Base-by-base conservation (phyloP, 306 rosid species). In the Echinosophora koreensis region DNA sequence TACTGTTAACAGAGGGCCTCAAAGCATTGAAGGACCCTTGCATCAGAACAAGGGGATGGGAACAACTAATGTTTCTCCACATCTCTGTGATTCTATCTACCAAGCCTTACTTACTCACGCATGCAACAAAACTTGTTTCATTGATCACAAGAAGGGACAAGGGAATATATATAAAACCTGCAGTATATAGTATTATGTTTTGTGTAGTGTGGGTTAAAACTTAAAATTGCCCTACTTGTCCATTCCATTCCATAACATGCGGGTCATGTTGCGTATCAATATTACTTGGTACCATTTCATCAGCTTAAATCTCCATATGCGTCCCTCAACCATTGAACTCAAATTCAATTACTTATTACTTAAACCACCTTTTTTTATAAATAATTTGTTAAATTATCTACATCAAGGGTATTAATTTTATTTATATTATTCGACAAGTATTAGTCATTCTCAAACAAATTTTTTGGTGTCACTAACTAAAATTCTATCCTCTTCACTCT, bases 21-120 rank as follows among this genome's bases (percentile, higher is more conserved):
- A 37, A 60, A 35, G 18, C 63, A 58, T 67, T 83, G 28, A 73
- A 61, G 32, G 49, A 47, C 37, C 44, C 64, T 44, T 81, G 75
- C 72, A 47, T 80, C 41, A 49, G 62, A 71, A 50, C 73, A 84
- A 84, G 51, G 44, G 32, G 39, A 80, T 64, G 50, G 34, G 14
- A 71, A 80, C 80, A 84, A 66, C 4, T 34, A 39, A 39, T 55
- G 39, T 55, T 34, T 5, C 61, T 61, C 68, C 8, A 49, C 76
- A 67, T 55, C 5, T 35, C 30, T 18, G 11, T 35, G 55, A 17
- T 50, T 76, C 35, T 44, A 30, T 77, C 76, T 56, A 32, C 28
- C 51, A 14, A 4, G 42, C 35, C 28, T 44, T 30, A 14, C 17
- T 66, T 30, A 54, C 18, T 35, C 18, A 8, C 4, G 69, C 49